phyloP scores from a whole-genome alignment of 148 eudicot species.

The Dianthus caryophyllus region DNA sequence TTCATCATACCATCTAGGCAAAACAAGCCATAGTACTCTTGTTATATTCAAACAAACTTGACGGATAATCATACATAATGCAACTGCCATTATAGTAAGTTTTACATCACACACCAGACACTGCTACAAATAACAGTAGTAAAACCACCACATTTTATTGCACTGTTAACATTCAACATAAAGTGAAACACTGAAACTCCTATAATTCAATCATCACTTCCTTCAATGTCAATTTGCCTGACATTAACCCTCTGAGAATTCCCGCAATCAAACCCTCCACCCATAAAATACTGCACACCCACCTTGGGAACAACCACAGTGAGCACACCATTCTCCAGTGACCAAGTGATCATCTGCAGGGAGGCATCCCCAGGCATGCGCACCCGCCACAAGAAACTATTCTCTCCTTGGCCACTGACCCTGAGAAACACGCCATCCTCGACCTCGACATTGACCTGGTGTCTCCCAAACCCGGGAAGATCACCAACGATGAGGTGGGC shows the following conservation, averaged over 20 bases:
- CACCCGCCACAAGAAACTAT: conserved; percentile 28
- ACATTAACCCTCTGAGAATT: conserved; percentile 5
- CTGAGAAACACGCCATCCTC: conserved; percentile 20
- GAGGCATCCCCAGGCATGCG: conserved; percentile 28
- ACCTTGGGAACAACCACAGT: conserved; percentile 39
- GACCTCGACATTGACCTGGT: conserved; percentile 23
- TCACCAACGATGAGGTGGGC: conserved; percentile 34
- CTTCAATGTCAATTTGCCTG: conserved; percentile 31
- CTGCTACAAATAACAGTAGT: too few relatives aligned
- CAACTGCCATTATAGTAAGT: neutral
- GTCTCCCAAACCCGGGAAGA: conserved; percentile 23
- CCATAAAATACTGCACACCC: neutral
- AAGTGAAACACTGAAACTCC: too few relatives aligned
- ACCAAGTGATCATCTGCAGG: conserved; percentile 19
- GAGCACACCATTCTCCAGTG: conserved; percentile 34
- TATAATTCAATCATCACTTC: conserved; percentile 12
- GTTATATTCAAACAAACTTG: too few relatives aligned
- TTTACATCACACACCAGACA: too few relatives aligned
- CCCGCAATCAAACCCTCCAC: neutral
- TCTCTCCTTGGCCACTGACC: conserved; percentile 14
- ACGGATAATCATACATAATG: neutral
- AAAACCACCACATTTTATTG: too few relatives aligned
- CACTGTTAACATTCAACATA: too few relatives aligned
- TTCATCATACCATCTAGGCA: too few relatives aligned
- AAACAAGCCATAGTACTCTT: too few relatives aligned